phyloP scores from a whole-genome alignment of 257 asterid species.

The Asclepias syriaca region DNA sequence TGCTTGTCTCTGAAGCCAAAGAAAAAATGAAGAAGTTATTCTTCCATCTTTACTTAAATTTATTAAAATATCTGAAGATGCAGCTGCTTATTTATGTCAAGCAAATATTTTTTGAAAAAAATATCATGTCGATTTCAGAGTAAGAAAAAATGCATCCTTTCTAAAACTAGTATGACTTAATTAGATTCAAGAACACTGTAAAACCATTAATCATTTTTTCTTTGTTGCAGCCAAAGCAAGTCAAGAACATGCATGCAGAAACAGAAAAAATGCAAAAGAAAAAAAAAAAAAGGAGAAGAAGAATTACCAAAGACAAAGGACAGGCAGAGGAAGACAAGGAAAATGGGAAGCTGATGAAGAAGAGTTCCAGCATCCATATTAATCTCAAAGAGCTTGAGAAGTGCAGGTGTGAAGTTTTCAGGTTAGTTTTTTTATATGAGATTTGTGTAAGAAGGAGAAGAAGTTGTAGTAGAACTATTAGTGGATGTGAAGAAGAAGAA shows the following conservation, averaged over 20 bases:
- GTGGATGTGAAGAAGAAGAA: conserved; percentile 16
- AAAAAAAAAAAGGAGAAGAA: background rate
- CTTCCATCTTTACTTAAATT: conserved; percentile 6
- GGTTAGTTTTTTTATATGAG: conserved; percentile 9
- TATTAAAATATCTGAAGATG: background rate
- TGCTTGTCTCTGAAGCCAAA: conserved; percentile 46
- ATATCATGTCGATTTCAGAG: background rate
- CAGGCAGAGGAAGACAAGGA: conserved; percentile 38
- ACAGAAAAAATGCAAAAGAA: background rate
- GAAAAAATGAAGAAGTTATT: conserved; percentile 17
- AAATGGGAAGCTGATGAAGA: conserved; percentile 14
- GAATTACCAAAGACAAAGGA: conserved; percentile 50
- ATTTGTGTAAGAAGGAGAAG: conserved; percentile 3
- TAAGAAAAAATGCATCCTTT: background rate
- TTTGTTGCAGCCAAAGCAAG: background rate
- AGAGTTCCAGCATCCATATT: conserved; percentile 32
- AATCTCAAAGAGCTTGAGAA: conserved; percentile 1
- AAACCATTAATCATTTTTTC: background rate
- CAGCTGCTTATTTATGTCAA: no score
- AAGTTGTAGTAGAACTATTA: background rate
- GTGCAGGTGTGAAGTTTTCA: conserved; percentile 1
- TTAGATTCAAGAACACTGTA: background rate
- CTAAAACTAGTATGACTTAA: no score
- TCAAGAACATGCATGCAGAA: background rate
- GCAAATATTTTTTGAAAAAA: no score